Conservation (phyloP, 768 basidiomycete species). For the Jaapia argillacea region DNA sequence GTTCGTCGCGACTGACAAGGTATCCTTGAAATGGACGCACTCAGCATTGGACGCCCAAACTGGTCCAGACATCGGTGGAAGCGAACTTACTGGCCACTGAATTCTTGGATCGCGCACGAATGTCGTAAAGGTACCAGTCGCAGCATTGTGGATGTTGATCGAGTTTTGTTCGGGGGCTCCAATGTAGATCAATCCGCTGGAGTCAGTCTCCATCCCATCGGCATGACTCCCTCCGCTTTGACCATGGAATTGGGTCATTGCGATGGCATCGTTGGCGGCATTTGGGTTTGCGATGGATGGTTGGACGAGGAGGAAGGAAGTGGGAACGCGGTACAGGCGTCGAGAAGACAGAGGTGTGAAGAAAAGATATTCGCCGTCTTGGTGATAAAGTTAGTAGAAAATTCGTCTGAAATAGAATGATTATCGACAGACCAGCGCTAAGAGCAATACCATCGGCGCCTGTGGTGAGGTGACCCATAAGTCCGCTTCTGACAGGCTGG, state of each 20-base stretch:
- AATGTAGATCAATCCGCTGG: constrained; percentile 7
- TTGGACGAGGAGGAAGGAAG: constrained; percentile 8
- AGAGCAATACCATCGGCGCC: constrained; percentile 11
- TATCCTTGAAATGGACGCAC: constrained; percentile 9
- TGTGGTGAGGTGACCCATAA: background rate
- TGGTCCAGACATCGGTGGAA: background rate
- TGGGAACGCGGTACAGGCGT: constrained; percentile 9
- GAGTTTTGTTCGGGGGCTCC: constrained; percentile 7
- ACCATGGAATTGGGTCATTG: constrained; percentile 4
- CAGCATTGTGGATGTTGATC: constrained; percentile 7
- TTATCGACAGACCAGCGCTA: constrained; percentile 5
- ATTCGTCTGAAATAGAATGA: background rate
- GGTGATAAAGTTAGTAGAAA: background rate
- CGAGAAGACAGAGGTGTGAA: constrained; percentile 7
- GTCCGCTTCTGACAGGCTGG: background rate
- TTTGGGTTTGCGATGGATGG: constrained; percentile 7
- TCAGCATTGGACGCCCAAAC: background rate
- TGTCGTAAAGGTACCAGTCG: constrained; percentile 5
- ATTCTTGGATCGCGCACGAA: constrained; percentile 11
- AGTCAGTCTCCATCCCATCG: constrained; percentile 9
- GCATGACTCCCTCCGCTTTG: constrained; percentile 7
- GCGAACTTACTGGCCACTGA: constrained; percentile 6
- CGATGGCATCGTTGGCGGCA: constrained; percentile 5
- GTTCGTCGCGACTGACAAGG: constrained; percentile 9
- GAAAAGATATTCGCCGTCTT: constrained; percentile 9